These are phyloP conservation scores for Arabidopsis lyrata DNA, from an alignment of 441 rosid genomes.

Conservation along the genomic window DNA sequence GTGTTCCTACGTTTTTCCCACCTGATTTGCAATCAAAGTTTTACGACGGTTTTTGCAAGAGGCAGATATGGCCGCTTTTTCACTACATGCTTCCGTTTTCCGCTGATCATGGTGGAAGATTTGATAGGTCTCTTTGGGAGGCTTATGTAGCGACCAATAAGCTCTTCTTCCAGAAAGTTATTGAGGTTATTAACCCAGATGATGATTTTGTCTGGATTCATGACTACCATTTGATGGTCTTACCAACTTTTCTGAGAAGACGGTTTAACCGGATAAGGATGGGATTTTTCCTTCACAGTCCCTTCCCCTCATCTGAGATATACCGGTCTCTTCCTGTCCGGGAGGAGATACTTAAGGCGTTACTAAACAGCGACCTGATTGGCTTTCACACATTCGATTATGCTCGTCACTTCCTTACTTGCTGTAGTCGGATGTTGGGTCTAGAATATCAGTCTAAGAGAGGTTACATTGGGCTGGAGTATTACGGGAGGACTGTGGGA, in stretches of 20 bases:
- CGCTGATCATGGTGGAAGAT: constrained; percentile 57
- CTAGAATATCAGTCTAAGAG: constrained; percentile 57
- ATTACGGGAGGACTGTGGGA: constrained; percentile 54
- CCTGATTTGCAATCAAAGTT: constrained; percentile 50
- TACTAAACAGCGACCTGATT: constrained; percentile 57
- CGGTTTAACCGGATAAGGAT: constrained; percentile 57
- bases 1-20: constrained; percentile 59
- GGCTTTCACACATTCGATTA: constrained; percentile 57
- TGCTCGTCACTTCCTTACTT: constrained; percentile 59
- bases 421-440: constrained; percentile 67
- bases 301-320: constrained; percentile 62
- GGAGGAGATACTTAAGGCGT: constrained; percentile 59
- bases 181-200: constrained; percentile 59
- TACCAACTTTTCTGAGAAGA: constrained; percentile 59
- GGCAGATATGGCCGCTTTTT: constrained; percentile 60
- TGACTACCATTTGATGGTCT: constrained; percentile 65
- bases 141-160: constrained; percentile 59
- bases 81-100: constrained; percentile 64
- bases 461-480: constrained; percentile 61
- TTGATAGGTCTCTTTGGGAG: constrained; percentile 63
- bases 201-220: constrained; percentile 65
- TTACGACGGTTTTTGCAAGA: constrained; percentile 63
- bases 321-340: constrained; percentile 60
- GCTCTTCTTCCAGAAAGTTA: constrained; percentile 56
- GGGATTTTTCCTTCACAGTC: constrained; percentile 65